phyloP scores from a whole-genome alignment of 331 rosid species.

The Quercus lobata region DNA sequence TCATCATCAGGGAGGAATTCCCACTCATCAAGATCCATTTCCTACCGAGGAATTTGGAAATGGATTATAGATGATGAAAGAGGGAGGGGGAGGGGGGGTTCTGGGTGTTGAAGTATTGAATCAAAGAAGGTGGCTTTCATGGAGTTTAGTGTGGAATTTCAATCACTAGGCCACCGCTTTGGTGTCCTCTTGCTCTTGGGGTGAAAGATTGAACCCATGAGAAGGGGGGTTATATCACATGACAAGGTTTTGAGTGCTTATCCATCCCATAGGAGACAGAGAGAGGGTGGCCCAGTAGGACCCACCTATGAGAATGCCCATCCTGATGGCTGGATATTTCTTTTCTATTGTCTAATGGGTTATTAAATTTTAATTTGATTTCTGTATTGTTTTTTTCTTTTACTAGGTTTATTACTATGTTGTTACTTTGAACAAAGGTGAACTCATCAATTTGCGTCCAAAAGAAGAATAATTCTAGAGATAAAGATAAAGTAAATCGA shows the following conservation, averaged over 20 bases:
- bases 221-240: neutral
- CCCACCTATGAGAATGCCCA: conserved; percentile 23
- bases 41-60: conserved; percentile 5
- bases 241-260: conserved; percentile 24
- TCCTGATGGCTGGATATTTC: conserved; percentile 20
- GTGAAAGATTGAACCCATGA: conserved; percentile 16
- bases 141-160: conserved; percentile 41
- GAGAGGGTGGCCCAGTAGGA: conserved; percentile 15
- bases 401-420: neutral
- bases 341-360: conserved; percentile 1
- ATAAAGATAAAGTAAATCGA: too few relatives aligned
- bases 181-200: conserved; percentile 26
- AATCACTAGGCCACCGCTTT: conserved; percentile 2
- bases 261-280: conserved; percentile 36
- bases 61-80: conserved; percentile 6
- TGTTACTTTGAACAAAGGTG: conserved; percentile 20
- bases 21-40: conserved; percentile 83
- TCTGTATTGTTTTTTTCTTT: neutral
- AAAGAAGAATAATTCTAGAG: too few relatives aligned
- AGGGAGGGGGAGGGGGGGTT: conserved; percentile 4
- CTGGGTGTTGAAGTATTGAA: conserved; percentile 22
- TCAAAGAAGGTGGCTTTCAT: conserved; percentile 45
- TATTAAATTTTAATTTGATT: conserved; percentile 3
- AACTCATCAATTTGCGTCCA: neutral
- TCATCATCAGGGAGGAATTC: conserved; percentile 65